Percentiles rank a stretch among this genome's conserved stretches.
Conservation (phyloP, 2,329 filamentous ascomycete genomes). For the Talaromyces sp. region DNA sequence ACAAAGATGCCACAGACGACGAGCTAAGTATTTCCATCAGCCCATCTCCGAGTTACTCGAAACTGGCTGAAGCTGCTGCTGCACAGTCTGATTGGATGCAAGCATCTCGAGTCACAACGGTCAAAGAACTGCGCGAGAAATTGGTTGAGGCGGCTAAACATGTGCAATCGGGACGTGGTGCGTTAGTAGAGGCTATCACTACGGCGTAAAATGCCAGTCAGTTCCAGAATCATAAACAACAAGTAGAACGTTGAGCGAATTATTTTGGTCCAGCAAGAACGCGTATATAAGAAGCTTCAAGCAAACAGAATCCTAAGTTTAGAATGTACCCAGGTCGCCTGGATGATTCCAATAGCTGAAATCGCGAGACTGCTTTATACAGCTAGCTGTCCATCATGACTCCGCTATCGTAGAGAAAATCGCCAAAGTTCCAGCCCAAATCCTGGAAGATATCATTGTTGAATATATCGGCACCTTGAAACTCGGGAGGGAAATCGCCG, state of each 20-base stretch:
- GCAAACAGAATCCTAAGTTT: background rate
- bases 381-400: background rate
- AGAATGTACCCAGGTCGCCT: background rate
- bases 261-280: background rate
- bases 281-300: background rate
- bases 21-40: background rate
- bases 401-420: background rate
- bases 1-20: conserved; percentile 6
- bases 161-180: background rate
- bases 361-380: background rate
- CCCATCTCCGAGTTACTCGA: background rate
- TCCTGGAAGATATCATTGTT: conserved; percentile 2
- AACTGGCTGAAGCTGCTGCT: background rate
- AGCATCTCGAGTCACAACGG: background rate
- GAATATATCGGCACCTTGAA: background rate
- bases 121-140: background rate
- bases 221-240: background rate
- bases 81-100: background rate
- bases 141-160: background rate
- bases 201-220: background rate
- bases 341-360: background rate
- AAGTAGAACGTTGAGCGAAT: background rate
- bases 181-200: background rate
- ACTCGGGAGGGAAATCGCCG: background rate
- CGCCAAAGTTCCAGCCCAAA: background rate